Base-by-base conservation (phyloP, 805 yeast genomes). In the Grigorovia humatica region DNA sequence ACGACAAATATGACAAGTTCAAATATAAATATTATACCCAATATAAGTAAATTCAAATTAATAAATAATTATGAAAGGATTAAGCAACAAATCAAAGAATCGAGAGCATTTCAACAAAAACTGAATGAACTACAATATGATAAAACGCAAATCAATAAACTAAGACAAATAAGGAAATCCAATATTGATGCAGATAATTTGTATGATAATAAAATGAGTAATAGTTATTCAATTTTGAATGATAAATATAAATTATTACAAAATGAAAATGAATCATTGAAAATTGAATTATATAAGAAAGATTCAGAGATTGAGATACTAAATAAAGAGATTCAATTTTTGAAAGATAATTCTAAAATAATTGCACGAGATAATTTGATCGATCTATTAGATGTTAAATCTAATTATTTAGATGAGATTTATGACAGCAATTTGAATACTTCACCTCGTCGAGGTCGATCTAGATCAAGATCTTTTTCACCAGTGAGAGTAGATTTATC, bases 401-500 rank as follows among this genome's bases (percentile, higher is more conserved):
- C 47, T 8, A 43, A 51, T 20, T 23, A n/a, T 29, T 20, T 51
- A 4, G 23, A 44, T 18, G 43, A 51, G 9, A n/a, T 23, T 4
- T 41, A 45, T 41, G 42, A n/a, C 5, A 27, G 18, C 11, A 47
- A 50, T 11, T 46, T 43, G 4, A 43, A n/a, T 23, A 43, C 19
- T 1, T 32, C 17, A 13, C 9, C 11, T 18, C 49, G 46, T 17
- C 2, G 4, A n/a, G 46, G 48, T 35, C 62, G 57, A 41, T 56
- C 55, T 59, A n/a, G 62, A 58, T 49, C 32, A 54, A 29, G 53
- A 47, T 61, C 66, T 2, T 54, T 65, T 35, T 65, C 69, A 5
- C 69, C 69, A 27, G 59, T 65, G 13, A 54, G 64, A 43, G 56
- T 65, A n/a, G 69, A 65, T 52, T 61, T 59, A 47, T 59, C 67